Base-by-base conservation (phyloP, 805 yeast species). In the Ogataea minuta region DNA sequence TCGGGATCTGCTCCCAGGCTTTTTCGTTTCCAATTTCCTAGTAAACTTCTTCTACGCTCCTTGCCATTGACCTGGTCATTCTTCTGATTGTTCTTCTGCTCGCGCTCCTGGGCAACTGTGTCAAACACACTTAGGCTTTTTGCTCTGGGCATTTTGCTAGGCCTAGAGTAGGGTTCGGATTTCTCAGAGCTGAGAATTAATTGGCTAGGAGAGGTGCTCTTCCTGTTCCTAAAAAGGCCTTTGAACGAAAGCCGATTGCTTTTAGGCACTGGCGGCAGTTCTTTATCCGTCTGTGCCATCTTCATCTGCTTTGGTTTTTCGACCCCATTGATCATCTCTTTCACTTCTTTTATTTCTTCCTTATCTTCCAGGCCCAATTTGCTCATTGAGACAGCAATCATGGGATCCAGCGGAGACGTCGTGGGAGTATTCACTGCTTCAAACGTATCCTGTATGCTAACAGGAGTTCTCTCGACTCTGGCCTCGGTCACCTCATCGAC, bases 11-110 rank as follows among this genome's bases (percentile, higher is more conserved):
- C 13, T 4, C 23, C 34, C 8, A 56, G 30, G 26, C 62, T 56
- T 34, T 52, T 58, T 44, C 66, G 52, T 26, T 54, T 60, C 66
- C 66, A 61, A 5, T 48, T 42, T 4, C 54, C 43, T 8, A 61
- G 39, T n/a, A 61, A 42, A 35, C 63, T 57, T 36, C 43, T 54
- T 7, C 62, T 44, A 19, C 52, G 56, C 28, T 57, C 58, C 31
- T 41, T 48, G 27, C 13, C 41, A 5, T 19, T 19, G 21, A 5
- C 8, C 8, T 19, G 21, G 21, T 19, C 21, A 8, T 19, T 19
- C 8, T 6, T 19, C 21, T 19, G 21, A 8, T 19, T 19, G 21
- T 5, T 6, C 21, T 19, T 19, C 21, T 19, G 21, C 8, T 19
- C 21, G 5, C 8, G 5, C 21, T 19, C 21, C 8, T 19, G 5